Evolutionary conservation across 352 stramenopile species (phyloP).

Genomic region (Phytophthora colocasiae): DNA sequence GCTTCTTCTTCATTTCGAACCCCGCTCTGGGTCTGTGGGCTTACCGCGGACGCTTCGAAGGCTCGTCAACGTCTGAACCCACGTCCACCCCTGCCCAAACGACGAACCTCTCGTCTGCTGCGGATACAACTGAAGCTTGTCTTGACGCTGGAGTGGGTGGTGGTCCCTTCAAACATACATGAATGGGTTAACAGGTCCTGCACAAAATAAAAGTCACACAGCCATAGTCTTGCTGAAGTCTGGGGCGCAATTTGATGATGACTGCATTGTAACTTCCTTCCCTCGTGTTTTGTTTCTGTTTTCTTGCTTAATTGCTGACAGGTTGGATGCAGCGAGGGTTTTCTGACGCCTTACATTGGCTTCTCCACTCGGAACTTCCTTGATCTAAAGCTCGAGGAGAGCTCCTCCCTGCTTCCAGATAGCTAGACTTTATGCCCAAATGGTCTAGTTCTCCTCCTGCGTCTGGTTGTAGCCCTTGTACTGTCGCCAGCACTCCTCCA

Average conservation of each 20-base stretch:
- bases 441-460: constrained; percentile 36
- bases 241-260: constrained; percentile 23
- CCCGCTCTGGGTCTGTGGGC: constrained; percentile 97
- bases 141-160: constrained; percentile 78
- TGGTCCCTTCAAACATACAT: constrained; percentile 73
- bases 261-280: constrained; percentile 43
- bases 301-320: constrained; percentile 20
- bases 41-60: constrained; percentile 83
- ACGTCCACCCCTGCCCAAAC: constrained; percentile 27
- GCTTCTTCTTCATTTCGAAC: constrained; percentile 98
- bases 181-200: not conserved
- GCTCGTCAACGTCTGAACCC: constrained; percentile 30
- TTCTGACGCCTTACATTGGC: not conserved
- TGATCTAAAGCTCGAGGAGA: constrained; percentile 34
- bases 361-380: constrained; percentile 22
- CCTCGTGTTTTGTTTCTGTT: constrained; percentile 25
- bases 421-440: constrained; percentile 2
- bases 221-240: constrained; percentile 2
- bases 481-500: constrained; percentile 88
- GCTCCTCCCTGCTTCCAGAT: constrained; percentile 7
- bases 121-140: constrained; percentile 59
- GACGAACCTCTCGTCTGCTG: constrained; percentile 39
- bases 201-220: constrained; percentile 6
- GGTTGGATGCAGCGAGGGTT: not conserved
- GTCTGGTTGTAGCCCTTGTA: constrained; percentile 68